Evolutionary conservation across 805 yeast genomes (phyloP).

Genomic region (Nakazawaea wickerhamii): DNA sequence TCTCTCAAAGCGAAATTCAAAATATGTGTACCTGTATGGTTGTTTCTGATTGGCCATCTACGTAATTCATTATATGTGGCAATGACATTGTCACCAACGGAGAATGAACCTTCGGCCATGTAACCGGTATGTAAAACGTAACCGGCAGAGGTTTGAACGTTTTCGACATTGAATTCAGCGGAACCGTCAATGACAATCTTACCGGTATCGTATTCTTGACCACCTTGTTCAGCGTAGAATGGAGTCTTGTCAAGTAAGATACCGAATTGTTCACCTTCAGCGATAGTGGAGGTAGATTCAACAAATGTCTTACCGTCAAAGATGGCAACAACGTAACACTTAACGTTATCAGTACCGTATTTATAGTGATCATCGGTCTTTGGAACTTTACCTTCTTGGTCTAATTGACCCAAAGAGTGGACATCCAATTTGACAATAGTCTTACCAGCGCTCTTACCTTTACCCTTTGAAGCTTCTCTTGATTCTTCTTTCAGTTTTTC

Average conservation of each 20-base stretch:
- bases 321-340: conserved; percentile 66
- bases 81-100: conserved; percentile 65
- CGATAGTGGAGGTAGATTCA: conserved; percentile 33
- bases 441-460: conserved; percentile 56
- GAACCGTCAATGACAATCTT: conserved; percentile 81
- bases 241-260: conserved; percentile 83
- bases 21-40: conserved; percentile 97
- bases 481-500: conserved; percentile 87
- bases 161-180: conserved; percentile 83
- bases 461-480: conserved; percentile 92
- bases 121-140: conserved; percentile 93
- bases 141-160: conserved; percentile 91
- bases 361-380: conserved; percentile 82
- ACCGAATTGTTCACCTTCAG: conserved; percentile 56
- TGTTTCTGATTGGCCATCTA: conserved; percentile 94
- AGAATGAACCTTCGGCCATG: conserved; percentile 68
- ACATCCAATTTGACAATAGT: conserved; percentile 79
- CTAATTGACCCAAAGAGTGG: conserved; percentile 75
- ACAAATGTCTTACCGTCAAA: conserved; percentile 63
- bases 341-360: conserved; percentile 65
- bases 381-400: conserved; percentile 50
- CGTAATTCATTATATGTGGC: conserved; percentile 90
- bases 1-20: conserved; percentile 84
- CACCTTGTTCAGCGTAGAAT: conserved; percentile 99
- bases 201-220: conserved; percentile 97